Conservation (phyloP, 495 filamentous ascomycete species). For the Platismatia glauca region DNA sequence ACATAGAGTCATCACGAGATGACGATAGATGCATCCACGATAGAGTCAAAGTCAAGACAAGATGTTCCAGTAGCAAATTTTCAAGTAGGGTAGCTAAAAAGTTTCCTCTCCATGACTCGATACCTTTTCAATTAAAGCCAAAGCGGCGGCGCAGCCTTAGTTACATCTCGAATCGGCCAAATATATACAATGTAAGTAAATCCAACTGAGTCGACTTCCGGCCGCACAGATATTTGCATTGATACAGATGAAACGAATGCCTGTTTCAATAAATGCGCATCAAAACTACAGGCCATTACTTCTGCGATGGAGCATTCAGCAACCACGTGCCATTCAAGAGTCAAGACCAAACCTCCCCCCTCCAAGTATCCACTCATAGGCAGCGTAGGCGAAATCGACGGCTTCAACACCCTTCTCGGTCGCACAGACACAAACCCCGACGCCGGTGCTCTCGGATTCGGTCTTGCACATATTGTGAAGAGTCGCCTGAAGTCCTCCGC, state of each 20-base stretch:
- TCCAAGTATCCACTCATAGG: background rate
- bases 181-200: no score
- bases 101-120: no score
- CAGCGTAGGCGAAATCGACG: background rate
- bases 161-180: no score
- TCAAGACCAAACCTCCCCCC: background rate
- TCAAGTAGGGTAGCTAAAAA: no score
- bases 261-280: background rate
- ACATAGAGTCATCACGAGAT: background rate
- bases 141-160: background rate
- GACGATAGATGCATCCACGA: background rate
- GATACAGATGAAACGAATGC: background rate
- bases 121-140: background rate
- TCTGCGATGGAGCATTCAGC: background rate
- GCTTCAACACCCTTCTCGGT: background rate
- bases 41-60: background rate
- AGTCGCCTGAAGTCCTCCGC: background rate
- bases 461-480: background rate
- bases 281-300: background rate
- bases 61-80: background rate
- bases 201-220: no score
- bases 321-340: background rate
- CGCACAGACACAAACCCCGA: background rate
- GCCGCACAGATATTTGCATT: background rate
- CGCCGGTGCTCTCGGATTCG: background rate